phyloP scores from a whole-genome alignment of 1,284 basidiomycete genomes.

The Macrocystidia cucumis region DNA sequence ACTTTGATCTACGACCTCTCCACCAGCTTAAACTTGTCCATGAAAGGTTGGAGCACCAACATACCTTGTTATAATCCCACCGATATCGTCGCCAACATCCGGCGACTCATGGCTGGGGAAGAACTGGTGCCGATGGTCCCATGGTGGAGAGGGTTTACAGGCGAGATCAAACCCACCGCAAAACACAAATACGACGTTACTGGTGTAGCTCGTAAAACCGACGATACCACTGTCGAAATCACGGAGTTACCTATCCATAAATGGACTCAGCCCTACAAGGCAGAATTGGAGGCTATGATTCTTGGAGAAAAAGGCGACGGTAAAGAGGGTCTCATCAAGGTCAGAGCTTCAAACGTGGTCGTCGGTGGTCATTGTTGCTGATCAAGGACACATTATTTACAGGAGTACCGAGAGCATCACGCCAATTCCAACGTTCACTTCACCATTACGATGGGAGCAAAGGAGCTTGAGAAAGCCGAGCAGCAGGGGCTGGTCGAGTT shows the following conservation, averaged over 20 bases:
- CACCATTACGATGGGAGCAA: conserved; percentile 74
- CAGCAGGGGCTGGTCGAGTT: conserved; percentile 85
- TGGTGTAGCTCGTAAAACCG: conserved; percentile 73
- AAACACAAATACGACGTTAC: conserved; percentile 87
- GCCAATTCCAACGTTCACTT: conserved; percentile 94
- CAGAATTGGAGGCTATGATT: conserved; percentile 78
- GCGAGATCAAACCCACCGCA: conserved; percentile 73
- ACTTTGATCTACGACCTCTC: neutral
- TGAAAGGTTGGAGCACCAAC: conserved; percentile 89
- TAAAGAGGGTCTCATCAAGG: conserved; percentile 50
- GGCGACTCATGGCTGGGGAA: conserved; percentile 83
- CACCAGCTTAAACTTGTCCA: conserved; percentile 6
- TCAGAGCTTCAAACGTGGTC: conserved; percentile 16
- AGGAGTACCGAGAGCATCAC: conserved; percentile 97
- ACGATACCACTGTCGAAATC: conserved; percentile 89
- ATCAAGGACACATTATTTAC: conserved; percentile 3
- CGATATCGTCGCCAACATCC: conserved; percentile 87
- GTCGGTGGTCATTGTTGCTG: conserved; percentile 1
- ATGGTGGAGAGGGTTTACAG: conserved; percentile 97
- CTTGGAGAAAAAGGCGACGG: conserved; percentile 59
- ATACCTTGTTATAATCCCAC: conserved; percentile 92
- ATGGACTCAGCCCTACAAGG: conserved; percentile 95
- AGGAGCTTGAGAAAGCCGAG: conserved; percentile 83
- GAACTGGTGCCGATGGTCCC: conserved; percentile 84
- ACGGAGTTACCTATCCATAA: conserved; percentile 93